Evolutionary conservation across 371 early-diverging fungal species (phyloP), one percentile per base, ranked within the genome.

Genomic region (Encephalitozoon hellem): DNA sequence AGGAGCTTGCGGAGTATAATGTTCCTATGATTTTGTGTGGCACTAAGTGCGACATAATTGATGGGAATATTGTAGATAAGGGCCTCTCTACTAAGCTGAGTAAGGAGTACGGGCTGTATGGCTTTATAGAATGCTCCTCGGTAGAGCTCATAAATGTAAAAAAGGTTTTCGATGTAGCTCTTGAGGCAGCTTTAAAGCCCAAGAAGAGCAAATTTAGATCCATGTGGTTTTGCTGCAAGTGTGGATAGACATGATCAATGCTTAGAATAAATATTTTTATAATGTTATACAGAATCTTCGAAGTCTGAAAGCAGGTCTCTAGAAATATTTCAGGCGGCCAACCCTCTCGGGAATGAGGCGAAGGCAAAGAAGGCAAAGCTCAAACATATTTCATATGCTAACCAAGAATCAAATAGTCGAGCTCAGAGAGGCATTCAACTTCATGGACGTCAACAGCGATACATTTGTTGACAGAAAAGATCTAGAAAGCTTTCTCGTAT

Each of bases 381-480:
- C 94, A 25, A 98, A 97, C 84, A 94, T 96, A 26, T 98, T 98
- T 86, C 92, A 92, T 52, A 94, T 94, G 88, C 94, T 98, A 84
- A 94, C 94, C 80, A 92, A 94, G 73, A 89, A 90, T 68, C 95
- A 96, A 84, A 93, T 96, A 54, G 89, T 88, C 70, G 92, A 93
- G 80, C 91, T 94, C 83, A 91, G 92, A 82, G 93, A 94, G 80
- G 93, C 92, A 30, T 96, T 96, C 83, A 89, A 90, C 34, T 88
- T 94, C 73, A 89, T 94, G 81, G 96, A 94, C 77, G 89, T 89
- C 74, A 91, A 94, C 78, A 87, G 88, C 3, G 93, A 93, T 81
- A 91, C 90, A 4, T 87, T 90, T 72, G 87, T 93, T 15, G 90
- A 89, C 80, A 88, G 88, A 49, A 90, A 91, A 76, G 94, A 93